phyloP scores from a whole-genome alignment of 2,329 filamentous ascomycete genomes.

The Hypoxylon sp. region DNA sequence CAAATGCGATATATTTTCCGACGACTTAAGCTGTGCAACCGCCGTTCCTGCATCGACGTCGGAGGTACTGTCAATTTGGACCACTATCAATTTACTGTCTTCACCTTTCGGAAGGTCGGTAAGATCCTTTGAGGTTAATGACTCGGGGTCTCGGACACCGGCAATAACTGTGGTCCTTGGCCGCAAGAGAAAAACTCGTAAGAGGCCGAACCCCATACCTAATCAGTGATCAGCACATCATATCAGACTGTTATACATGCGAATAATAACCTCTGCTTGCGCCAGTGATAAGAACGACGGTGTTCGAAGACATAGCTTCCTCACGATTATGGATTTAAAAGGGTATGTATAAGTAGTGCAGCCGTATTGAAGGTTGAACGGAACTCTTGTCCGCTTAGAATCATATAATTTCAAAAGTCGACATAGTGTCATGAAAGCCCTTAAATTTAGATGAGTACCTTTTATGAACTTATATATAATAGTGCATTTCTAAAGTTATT shows the following conservation, averaged over 20 bases:
- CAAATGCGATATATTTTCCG: conserved; percentile 55
- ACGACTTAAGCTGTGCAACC: conserved; percentile 48
- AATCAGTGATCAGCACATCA: conserved; percentile 2
- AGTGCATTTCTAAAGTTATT: background rate
- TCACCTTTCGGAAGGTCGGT: conserved; percentile 51
- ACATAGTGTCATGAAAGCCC: background rate
- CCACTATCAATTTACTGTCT: conserved; percentile 53
- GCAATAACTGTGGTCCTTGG: conserved; percentile 65
- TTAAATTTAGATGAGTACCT: background rate
- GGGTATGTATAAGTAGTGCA: background rate
- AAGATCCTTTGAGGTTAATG: conserved; percentile 43
- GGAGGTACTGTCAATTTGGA: conserved; percentile 56
- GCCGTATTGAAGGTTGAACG: background rate
- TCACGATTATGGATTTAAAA: background rate
- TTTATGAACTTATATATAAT: background rate
- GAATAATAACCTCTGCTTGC: conserved; percentile 5
- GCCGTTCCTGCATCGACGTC: conserved; percentile 52
- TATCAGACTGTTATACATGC: background rate
- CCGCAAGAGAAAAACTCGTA: conserved; percentile 6
- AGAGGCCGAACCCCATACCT: conserved; percentile 6
- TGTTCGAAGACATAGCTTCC: background rate
- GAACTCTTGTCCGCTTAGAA: background rate
- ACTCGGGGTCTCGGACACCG: conserved; percentile 45
- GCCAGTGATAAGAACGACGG: background rate
- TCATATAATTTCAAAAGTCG: background rate